These are phyloP conservation scores for Phytophthora pluvialis DNA, from an alignment of 352 stramenopile genomes.

Conservation along the genomic window DNA sequence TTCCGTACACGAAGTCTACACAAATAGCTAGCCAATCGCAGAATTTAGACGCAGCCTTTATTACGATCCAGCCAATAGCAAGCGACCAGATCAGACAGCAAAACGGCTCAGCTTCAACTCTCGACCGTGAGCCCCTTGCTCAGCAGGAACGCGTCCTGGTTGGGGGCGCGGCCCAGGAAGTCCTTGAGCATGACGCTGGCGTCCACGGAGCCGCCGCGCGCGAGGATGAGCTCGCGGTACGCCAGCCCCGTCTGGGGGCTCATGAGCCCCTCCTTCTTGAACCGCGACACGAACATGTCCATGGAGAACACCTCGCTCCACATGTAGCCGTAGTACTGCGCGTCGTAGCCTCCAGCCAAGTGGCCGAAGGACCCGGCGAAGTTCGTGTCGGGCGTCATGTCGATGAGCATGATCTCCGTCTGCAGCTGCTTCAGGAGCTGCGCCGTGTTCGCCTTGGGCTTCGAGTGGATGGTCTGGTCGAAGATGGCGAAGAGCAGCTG, in stretches of 20 bases:
- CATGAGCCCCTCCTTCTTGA: constrained; percentile 88
- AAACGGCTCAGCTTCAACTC: constrained; percentile 16
- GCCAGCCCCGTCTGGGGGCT: constrained; percentile 79
- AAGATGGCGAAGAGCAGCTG: constrained; percentile 85
- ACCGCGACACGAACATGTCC: constrained; percentile 91
- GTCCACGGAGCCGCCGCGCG: constrained; percentile 79
- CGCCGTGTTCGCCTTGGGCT: constrained; percentile 81
- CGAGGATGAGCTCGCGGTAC: constrained; percentile 90
- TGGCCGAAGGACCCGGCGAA: constrained; percentile 88
- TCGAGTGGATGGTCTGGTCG: constrained; percentile 88
- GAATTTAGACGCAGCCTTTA: constrained; percentile 17
- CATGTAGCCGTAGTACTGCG: constrained; percentile 91
- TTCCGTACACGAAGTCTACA: constrained; percentile 8
- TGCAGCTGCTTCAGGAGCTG: constrained; percentile 84
- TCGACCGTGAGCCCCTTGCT: constrained; percentile 68
- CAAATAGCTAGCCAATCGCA: constrained; percentile 15
- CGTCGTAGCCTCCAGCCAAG: constrained; percentile 78
- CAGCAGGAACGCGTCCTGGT: constrained; percentile 82
- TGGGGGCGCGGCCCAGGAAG: constrained; percentile 82
- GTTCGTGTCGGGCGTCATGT: constrained; percentile 87
- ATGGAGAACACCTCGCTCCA: constrained; percentile 91
- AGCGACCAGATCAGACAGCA: constrained; percentile 8
- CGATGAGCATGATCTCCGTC: constrained; percentile 87
- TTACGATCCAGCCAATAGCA: constrained; percentile 13
- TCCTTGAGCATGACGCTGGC: constrained; percentile 81